Conservation (phyloP, 495 filamentous ascomycete species). For the Parathielavia hyrcaniae region DNA sequence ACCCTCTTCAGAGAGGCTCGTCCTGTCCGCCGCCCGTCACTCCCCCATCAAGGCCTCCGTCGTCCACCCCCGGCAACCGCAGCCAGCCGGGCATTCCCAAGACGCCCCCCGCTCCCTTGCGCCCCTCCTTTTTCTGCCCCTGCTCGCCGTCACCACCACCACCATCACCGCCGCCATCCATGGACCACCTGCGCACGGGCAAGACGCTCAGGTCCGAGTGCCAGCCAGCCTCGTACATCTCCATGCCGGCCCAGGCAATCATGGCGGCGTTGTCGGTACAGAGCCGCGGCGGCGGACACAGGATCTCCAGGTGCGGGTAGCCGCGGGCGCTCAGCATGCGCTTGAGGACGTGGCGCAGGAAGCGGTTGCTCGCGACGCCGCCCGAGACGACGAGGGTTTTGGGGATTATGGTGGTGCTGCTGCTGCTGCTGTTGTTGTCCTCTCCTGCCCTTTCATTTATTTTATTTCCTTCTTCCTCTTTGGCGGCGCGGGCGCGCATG, state of each 20-base stretch:
- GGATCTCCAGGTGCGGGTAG: slow-evolving; percentile 53
- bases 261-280: slow-evolving; percentile 98
- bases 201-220: slow-evolving; percentile 51
- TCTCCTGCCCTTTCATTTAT: neutral
- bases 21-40: too few species aligned
- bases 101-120: neutral
- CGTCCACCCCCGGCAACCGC: too few species aligned
- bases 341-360: slow-evolving; percentile 62
- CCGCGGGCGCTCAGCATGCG: slow-evolving; percentile 57
- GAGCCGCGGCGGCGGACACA: slow-evolving; percentile 64
- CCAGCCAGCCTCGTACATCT: slow-evolving; percentile 84
- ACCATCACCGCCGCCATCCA: slow-evolving; percentile 56
- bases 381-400: slow-evolving; percentile 74
- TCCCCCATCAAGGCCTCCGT: neutral
- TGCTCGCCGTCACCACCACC: slow-evolving; percentile 42
- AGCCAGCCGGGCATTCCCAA: neutral
- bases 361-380: slow-evolving; percentile 80
- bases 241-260: slow-evolving; percentile 90
- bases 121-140: slow-evolving; percentile 30
- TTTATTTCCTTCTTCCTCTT: neutral
- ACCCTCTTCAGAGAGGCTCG: too few species aligned
- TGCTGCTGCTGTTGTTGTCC: neutral
- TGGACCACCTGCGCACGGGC: slow-evolving; percentile 67
- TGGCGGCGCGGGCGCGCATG: neutral
- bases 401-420: neutral